Evolutionary conservation across 306 rosid genomes (phyloP).

Genomic region (Betula pendula): DNA sequence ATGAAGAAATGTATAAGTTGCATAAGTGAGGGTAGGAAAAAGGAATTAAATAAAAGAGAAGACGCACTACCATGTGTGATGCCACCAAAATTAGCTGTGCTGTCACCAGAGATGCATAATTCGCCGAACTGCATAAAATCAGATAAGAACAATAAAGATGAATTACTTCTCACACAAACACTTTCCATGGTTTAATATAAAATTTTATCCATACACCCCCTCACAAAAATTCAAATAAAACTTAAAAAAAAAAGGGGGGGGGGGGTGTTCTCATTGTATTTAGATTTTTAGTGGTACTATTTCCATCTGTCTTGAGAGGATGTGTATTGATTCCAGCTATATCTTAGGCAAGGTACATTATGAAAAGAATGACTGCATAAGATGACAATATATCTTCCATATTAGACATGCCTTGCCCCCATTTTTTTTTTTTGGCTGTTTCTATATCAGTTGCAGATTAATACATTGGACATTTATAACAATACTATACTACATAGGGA

Average conservation of each 20-base stretch:
- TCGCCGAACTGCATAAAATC: slow-evolving; percentile 59
- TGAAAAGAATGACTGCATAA: not conserved
- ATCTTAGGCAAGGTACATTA: not conserved
- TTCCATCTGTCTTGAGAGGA: not conserved
- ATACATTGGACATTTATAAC: not conserved
- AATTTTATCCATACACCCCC: no score
- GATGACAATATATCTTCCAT: not conserved
- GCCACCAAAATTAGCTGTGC: slow-evolving; percentile 77
- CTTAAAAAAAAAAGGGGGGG: no score
- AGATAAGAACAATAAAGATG: slow-evolving; percentile 22
- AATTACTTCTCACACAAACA: slow-evolving; percentile 1
- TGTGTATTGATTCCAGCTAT: not conserved
- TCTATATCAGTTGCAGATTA: not conserved
- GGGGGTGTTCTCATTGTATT: not conserved
- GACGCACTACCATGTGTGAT: slow-evolving; percentile 81
- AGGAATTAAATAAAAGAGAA: slow-evolving; percentile 29
- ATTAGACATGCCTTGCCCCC: not conserved
- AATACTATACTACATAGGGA: not conserved
- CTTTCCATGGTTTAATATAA: not conserved
- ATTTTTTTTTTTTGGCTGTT: not conserved
- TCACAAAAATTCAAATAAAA: no score
- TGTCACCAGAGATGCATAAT: slow-evolving; percentile 88
- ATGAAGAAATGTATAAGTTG: slow-evolving; percentile 3
- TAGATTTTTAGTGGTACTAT: not conserved
- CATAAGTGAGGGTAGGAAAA: slow-evolving; percentile 17